Percentiles rank a stretch among this genome's conserved stretches.
Conservation (phyloP, 2,329 filamentous ascomycete genomes). For the Paecilomyces niveus region DNA sequence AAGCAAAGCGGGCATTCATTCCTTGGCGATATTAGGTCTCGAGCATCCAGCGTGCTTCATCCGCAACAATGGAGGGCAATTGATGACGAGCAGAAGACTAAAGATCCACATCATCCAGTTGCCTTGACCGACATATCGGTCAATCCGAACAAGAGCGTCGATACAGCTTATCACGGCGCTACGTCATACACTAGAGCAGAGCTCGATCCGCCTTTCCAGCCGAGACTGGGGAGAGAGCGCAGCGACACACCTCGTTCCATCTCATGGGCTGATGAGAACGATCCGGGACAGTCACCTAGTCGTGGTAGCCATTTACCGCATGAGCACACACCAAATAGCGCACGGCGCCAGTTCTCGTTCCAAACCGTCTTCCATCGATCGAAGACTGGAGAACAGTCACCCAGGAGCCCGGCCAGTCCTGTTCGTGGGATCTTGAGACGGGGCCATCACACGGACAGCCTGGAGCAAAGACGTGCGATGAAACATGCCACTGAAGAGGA, state of each 20-base stretch:
- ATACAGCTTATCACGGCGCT: slow-evolving; percentile 29
- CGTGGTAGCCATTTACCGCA: slow-evolving; percentile 12
- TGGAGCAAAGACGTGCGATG: slow-evolving; percentile 16
- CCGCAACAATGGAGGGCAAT: slow-evolving; percentile 27
- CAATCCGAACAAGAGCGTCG: slow-evolving; percentile 40
- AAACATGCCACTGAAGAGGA: slow-evolving; percentile 73
- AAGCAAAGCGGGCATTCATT: slow-evolving; percentile 27
- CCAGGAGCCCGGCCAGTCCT: slow-evolving; percentile 15
- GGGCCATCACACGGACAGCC: slow-evolving; percentile 29
- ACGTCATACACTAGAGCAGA: slow-evolving; percentile 15
- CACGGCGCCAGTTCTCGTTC: slow-evolving; percentile 83
- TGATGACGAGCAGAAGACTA: slow-evolving; percentile 22
- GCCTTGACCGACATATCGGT: slow-evolving; percentile 56
- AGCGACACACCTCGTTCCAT: slow-evolving; percentile 35
- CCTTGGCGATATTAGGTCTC: slow-evolving; percentile 31
- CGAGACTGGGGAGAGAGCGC: slow-evolving; percentile 12
- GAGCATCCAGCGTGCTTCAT: slow-evolving; percentile 30
- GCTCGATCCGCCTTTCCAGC: slow-evolving; percentile 17
- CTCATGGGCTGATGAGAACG: slow-evolving; percentile 26
- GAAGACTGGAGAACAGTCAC: slow-evolving; percentile 16
- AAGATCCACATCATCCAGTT: slow-evolving; percentile 54
- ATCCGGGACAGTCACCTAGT: slow-evolving; percentile 10
- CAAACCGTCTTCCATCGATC: slow-evolving; percentile 67
- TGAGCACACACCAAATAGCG: slow-evolving; percentile 40
- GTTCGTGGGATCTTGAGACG: slow-evolving; percentile 35